phyloP scores from a whole-genome alignment of 306 rosid genomes.

The Prinsepia uniflora region DNA sequence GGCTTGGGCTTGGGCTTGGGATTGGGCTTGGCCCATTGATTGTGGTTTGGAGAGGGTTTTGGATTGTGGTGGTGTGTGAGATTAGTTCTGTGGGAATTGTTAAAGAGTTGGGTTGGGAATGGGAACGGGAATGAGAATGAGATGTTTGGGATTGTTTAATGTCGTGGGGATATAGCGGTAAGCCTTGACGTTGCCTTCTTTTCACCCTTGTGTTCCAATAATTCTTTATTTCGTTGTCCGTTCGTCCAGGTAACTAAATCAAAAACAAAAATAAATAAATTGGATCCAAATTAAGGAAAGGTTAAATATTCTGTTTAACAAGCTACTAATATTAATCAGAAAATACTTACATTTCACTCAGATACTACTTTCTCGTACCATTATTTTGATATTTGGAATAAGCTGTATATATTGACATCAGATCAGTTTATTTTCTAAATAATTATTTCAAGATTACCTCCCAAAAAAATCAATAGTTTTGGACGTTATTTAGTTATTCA shows the following conservation, averaged over 20 bases:
- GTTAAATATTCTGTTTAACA: too few species aligned
- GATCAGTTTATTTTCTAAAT: too few species aligned
- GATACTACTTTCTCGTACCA: too few species aligned
- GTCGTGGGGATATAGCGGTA: conserved; percentile 59
- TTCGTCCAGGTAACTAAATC: conserved; percentile 80
- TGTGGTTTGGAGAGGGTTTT: background rate
- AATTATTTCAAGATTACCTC: too few species aligned
- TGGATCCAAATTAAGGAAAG: background rate
- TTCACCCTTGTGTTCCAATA: conserved; percentile 91
- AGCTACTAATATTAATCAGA: too few species aligned
- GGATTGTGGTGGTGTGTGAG: conserved; percentile 15
- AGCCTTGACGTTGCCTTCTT: conserved; percentile 69
- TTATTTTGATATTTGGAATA: too few species aligned
- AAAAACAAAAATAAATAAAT: background rate
- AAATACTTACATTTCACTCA: too few species aligned
- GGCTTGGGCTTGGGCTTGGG: conserved; percentile 25
- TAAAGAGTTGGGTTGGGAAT: conserved; percentile 21
- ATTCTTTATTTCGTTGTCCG: conserved; percentile 90
- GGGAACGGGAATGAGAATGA: conserved; percentile 15
- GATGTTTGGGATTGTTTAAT: conserved; percentile 14
- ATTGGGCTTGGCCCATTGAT: conserved; percentile 19
- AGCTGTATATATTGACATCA: too few species aligned
- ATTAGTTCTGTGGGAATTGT: conserved; percentile 27
- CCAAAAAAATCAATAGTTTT: too few species aligned
- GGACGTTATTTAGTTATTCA: too few species aligned